Conservation (phyloP, 768 basidiomycete species). For the Ramaria rubella region DNA sequence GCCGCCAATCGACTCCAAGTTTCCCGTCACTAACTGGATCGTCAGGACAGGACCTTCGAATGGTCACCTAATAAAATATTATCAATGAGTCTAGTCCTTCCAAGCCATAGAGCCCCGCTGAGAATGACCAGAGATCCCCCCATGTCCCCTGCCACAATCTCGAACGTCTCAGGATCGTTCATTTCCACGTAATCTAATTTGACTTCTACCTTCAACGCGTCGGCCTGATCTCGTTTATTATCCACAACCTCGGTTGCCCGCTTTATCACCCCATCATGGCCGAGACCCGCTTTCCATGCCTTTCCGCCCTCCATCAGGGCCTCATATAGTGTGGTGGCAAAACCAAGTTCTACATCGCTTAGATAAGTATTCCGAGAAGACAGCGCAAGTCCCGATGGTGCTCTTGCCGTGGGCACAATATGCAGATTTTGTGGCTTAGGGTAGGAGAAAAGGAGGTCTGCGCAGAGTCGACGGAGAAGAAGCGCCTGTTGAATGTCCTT, state of each 20-base stretch:
- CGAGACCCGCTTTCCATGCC: slow-evolving; percentile 48
- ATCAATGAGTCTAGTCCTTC: slow-evolving; percentile 86
- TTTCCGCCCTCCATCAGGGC: slow-evolving; percentile 56
- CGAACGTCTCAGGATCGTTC: slow-evolving; percentile 75
- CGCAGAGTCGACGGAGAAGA: slow-evolving; percentile 67
- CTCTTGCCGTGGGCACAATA: slow-evolving; percentile 80
- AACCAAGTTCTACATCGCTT: slow-evolving; percentile 48
- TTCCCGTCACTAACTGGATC: neutral
- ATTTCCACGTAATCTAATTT: slow-evolving; percentile 82
- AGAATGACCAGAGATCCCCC: slow-evolving; percentile 50
- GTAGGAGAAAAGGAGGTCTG: slow-evolving; percentile 75
- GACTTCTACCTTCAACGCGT: slow-evolving; percentile 41
- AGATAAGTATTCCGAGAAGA: slow-evolving; percentile 91
- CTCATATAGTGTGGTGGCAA: slow-evolving; percentile 62
- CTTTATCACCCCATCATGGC: slow-evolving; percentile 27
- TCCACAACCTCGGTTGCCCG: slow-evolving; percentile 24
- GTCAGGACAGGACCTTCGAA: slow-evolving; percentile 28
- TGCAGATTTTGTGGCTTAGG: slow-evolving; percentile 69
- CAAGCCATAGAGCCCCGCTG: slow-evolving; percentile 84
- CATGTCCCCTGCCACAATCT: slow-evolving; percentile 39
- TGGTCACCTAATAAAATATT: slow-evolving; percentile 71
- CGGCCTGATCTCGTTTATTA: slow-evolving; percentile 19
- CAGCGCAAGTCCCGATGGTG: slow-evolving; percentile 62
- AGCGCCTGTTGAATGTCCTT: slow-evolving; percentile 98
- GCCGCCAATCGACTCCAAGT: too few species aligned